Conservation (phyloP, 106 monocot genomes). For the Alisma plantagoaquatica region DNA sequence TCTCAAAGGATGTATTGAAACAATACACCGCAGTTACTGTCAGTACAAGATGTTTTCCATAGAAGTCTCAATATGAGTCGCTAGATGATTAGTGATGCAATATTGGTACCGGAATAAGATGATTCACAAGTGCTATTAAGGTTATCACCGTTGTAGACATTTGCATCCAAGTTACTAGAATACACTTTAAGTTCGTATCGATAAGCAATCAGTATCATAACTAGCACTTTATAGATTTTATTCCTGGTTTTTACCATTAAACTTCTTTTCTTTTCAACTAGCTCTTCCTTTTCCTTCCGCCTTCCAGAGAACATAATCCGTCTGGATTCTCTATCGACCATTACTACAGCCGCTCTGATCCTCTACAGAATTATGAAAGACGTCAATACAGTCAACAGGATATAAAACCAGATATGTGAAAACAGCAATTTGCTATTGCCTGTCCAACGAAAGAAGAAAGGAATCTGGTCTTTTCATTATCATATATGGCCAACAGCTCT, state of each 20-base stretch:
- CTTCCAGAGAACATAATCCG: slow-evolving; percentile 68
- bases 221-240: too few species aligned
- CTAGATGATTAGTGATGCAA: too few species aligned
- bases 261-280: slow-evolving; percentile 69
- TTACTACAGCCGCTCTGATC: slow-evolving; percentile 41
- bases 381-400: background rate
- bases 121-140: too few species aligned
- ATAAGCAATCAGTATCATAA: too few species aligned
- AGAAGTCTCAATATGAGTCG: too few species aligned
- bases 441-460: slow-evolving; percentile 95
- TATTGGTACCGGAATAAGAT: too few species aligned
- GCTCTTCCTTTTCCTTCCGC: slow-evolving; percentile 72
- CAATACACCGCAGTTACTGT: too few species aligned
- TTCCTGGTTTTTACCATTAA: slow-evolving; percentile 51
- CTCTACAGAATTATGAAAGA: slow-evolving; percentile 29
- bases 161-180: too few species aligned
- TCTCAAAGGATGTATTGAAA: too few species aligned
- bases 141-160: too few species aligned
- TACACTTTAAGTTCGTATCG: too few species aligned
- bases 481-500: slow-evolving; percentile 61
- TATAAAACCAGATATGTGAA: background rate
- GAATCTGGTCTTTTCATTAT: slow-evolving; percentile 71
- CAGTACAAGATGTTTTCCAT: too few species aligned
- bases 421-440: slow-evolving; percentile 23
- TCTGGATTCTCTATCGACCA: slow-evolving; percentile 63